A percentile compares a stretch with the other conserved stretches of the same genome.
Conservation (phyloP, 2,329 filamentous ascomycete species). For the Annulohypoxylon truncatum region DNA sequence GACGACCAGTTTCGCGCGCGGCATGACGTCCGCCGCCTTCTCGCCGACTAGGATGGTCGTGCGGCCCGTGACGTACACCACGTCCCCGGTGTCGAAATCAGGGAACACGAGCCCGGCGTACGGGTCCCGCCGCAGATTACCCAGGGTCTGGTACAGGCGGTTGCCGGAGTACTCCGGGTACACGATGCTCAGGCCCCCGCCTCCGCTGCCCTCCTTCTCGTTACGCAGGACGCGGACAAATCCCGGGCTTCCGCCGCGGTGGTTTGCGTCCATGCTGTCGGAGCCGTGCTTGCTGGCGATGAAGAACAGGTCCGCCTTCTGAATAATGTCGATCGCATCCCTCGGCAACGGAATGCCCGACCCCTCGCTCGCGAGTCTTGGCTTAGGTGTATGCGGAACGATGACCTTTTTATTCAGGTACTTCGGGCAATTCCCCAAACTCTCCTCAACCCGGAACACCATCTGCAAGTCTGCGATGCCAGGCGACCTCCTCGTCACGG, state of each 20-base stretch:
- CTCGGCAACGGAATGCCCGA: constrained; percentile 57
- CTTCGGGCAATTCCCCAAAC: constrained; percentile 86
- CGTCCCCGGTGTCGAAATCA: constrained; percentile 77
- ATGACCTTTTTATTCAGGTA: constrained; percentile 83
- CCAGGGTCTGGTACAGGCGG: constrained; percentile 83
- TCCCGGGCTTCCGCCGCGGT: constrained; percentile 78
- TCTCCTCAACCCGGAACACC: constrained; percentile 76
- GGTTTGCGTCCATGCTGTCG: constrained; percentile 83
- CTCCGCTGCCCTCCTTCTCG: constrained; percentile 51
- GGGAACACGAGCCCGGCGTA: constrained; percentile 77
- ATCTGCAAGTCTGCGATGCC: constrained; percentile 61
- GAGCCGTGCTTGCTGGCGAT: constrained; percentile 73
- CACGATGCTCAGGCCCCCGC: constrained; percentile 61
- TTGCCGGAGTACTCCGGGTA: constrained; percentile 92
- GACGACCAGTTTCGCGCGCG: constrained; percentile 78
- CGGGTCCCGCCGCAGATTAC: constrained; percentile 77
- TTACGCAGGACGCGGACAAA: constrained; percentile 78
- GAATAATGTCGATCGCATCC: constrained; percentile 69
- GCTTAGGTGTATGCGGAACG: constrained; percentile 62
- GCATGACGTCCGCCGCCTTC: constrained; percentile 71
- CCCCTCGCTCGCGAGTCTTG: constrained; percentile 54
- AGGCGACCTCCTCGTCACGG: constrained; percentile 56
- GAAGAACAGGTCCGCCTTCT: constrained; percentile 80
- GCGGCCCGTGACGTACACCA: constrained; percentile 78
- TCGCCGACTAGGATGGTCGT: constrained; percentile 74